phyloP scores from a whole-genome alignment of 257 asterid genomes.

The Marsdenia floribunda region DNA sequence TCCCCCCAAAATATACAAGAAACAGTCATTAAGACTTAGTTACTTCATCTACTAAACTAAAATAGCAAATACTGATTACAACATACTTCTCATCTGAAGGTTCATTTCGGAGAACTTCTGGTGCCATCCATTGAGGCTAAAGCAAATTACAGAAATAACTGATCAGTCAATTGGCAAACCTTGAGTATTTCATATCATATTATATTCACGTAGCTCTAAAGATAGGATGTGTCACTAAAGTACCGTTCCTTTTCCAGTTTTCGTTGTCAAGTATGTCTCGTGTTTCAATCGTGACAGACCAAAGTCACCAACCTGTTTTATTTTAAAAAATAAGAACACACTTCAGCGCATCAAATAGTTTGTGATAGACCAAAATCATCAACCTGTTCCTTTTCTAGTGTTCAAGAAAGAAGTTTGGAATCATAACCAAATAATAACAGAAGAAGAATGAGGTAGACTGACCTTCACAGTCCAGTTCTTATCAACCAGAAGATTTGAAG shows the following conservation, averaged over 20 bases:
- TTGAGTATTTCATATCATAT: constrained; percentile 9
- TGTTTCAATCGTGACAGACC: constrained; percentile 88
- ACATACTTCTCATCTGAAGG: constrained; percentile 87
- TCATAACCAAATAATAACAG: constrained; percentile 1
- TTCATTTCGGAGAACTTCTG: constrained; percentile 95
- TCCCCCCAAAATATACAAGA: constrained; percentile 4
- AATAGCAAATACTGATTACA: constrained; percentile 4
- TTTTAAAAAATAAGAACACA: constrained; percentile 1
- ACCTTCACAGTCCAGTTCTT: constrained; percentile 98
- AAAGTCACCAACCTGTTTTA: constrained; percentile 90
- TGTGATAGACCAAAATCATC: background rate
- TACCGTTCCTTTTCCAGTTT: constrained; percentile 97
- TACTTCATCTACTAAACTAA: background rate
- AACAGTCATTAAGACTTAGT: constrained; percentile 12
- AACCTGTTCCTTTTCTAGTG: constrained; percentile 9
- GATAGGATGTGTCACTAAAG: constrained; percentile 13
- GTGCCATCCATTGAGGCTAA: constrained; percentile 99
- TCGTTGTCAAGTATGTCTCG: constrained; percentile 81
- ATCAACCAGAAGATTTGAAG: constrained; percentile 97
- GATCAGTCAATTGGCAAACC: constrained; percentile 13
- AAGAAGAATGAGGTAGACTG: constrained; percentile 4
- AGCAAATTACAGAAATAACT: constrained; percentile 10
- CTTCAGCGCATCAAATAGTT: background rate
- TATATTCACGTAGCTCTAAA: constrained; percentile 9
- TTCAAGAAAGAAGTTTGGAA: constrained; percentile 14